A percentile compares a stretch with the other conserved stretches of the same genome.
Evolutionary conservation across 352 stramenopile species (phyloP).

Genomic region (Pythium dissotocum): DNA sequence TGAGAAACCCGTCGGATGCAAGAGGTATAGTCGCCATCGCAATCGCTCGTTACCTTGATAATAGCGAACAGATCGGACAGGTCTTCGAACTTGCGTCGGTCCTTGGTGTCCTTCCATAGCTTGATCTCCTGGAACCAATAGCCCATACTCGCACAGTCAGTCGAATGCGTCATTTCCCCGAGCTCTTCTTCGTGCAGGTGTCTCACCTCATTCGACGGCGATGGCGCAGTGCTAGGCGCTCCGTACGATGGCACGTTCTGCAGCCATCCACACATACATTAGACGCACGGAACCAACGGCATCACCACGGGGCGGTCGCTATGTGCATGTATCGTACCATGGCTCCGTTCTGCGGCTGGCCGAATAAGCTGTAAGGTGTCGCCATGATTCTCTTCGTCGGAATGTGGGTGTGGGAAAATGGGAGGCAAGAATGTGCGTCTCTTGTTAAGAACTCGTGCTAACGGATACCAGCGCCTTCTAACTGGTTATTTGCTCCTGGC

Average conservation of each 20-base stretch:
- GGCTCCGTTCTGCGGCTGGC: neutral
- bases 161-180: neutral
- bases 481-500: slow-evolving; percentile 23
- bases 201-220: slow-evolving; percentile 26
- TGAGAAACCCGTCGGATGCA: neutral
- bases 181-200: neutral
- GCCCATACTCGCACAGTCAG: neutral
- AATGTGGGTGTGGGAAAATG: slow-evolving; percentile 5
- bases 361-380: slow-evolving; percentile 3
- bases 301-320: neutral
- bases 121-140: slow-evolving; percentile 55
- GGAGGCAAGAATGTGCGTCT: slow-evolving; percentile 15
- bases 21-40: neutral
- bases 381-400: slow-evolving; percentile 8
- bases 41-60: slow-evolving; percentile 83
- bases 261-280: neutral
- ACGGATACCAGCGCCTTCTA: slow-evolving; percentile 10
- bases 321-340: neutral
- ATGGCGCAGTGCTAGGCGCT: slow-evolving; percentile 1
- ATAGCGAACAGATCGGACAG: slow-evolving; percentile 95
- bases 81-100: slow-evolving; percentile 86
- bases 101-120: slow-evolving; percentile 82
- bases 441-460: slow-evolving; percentile 25
- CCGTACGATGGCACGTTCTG: neutral
- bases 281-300: neutral